These are phyloP conservation scores for Yamadazyma laniorum DNA, from an alignment of 805 yeast species.

Conservation along the genomic window DNA sequence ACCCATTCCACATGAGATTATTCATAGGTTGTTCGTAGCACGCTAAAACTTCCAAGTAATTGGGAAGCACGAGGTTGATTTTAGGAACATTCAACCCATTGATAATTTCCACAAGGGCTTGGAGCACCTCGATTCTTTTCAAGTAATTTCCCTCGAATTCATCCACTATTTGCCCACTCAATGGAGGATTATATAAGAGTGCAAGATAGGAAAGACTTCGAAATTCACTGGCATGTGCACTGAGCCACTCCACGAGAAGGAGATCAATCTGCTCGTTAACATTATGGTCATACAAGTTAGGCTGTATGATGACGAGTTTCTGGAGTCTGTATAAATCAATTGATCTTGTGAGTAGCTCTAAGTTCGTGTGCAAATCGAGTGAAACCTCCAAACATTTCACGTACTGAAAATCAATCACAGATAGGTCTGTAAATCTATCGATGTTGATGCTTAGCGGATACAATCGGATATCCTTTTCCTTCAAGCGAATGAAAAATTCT, in stretches of 20 bases:
- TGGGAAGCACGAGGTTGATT: slow-evolving; percentile 53
- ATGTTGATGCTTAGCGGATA: slow-evolving; percentile 9
- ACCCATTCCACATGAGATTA: slow-evolving; percentile 75
- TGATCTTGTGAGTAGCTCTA: neutral
- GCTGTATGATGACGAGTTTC: slow-evolving; percentile 10
- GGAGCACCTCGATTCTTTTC: slow-evolving; percentile 55
- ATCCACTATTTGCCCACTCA: slow-evolving; percentile 55
- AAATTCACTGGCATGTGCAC: slow-evolving; percentile 1
- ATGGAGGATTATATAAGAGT: slow-evolving; percentile 59
- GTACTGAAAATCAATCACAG: slow-evolving; percentile 3
- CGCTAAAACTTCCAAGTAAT: slow-evolving; percentile 55
- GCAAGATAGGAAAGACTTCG: slow-evolving; percentile 37
- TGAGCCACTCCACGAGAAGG: slow-evolving; percentile 27
- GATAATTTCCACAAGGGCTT: slow-evolving; percentile 17
- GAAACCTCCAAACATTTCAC: slow-evolving; percentile 6
- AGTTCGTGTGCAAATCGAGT: slow-evolving; percentile 1
- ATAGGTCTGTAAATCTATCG: slow-evolving; percentile 1
- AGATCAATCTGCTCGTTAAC: slow-evolving; percentile 41
- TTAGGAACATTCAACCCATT: slow-evolving; percentile 8
- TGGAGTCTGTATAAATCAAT: slow-evolving; percentile 6
- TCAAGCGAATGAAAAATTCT: slow-evolving; percentile 1
- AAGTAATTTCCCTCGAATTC: slow-evolving; percentile 74
- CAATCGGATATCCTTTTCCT: neutral
- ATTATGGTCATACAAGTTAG: slow-evolving; percentile 19
- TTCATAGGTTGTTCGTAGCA: slow-evolving; percentile 72